Conservation (phyloP, 306 rosid genomes). For the Phaseolus lunatus region DNA sequence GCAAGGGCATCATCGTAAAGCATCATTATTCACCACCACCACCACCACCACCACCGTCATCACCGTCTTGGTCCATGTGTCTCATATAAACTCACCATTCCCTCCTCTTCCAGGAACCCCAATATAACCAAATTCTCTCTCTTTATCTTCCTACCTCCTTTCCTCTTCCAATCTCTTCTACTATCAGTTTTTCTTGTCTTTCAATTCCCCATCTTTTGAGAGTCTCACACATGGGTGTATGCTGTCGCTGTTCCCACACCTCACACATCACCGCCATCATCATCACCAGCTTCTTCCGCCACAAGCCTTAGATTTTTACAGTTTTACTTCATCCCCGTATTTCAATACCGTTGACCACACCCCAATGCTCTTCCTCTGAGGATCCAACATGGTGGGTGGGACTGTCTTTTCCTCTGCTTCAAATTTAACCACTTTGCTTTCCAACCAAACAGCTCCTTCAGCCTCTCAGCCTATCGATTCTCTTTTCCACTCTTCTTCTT, state of each 20-base stretch:
- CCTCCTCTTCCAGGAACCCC: background rate
- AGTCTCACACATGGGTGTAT: slow-evolving; percentile 67
- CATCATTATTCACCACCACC: background rate
- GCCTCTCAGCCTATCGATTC: slow-evolving; percentile 58
- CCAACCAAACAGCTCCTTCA: slow-evolving; percentile 50
- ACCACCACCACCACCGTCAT: background rate
- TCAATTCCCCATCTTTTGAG: background rate
- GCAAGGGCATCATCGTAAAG: slow-evolving; percentile 45
- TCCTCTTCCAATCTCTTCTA: background rate
- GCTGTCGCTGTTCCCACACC: slow-evolving; percentile 77
- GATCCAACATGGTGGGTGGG: slow-evolving; percentile 54
- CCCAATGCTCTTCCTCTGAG: background rate
- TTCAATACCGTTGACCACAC: background rate
- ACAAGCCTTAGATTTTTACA: slow-evolving; percentile 54
- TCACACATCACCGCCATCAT: slow-evolving; percentile 80
- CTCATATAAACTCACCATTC: slow-evolving; percentile 36
- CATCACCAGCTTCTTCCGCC: slow-evolving; percentile 88
- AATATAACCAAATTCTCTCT: too few relatives aligned
- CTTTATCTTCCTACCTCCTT: background rate
- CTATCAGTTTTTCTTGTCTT: too few relatives aligned
- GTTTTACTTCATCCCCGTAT: background rate
- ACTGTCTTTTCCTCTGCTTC: slow-evolving; percentile 50
- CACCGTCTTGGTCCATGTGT: background rate
- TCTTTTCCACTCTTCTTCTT: slow-evolving; percentile 61
- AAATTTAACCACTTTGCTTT: slow-evolving; percentile 52